Base-by-base conservation (phyloP, 2,329 filamentous ascomycete genomes). In the Hypoxylon sp. region DNA sequence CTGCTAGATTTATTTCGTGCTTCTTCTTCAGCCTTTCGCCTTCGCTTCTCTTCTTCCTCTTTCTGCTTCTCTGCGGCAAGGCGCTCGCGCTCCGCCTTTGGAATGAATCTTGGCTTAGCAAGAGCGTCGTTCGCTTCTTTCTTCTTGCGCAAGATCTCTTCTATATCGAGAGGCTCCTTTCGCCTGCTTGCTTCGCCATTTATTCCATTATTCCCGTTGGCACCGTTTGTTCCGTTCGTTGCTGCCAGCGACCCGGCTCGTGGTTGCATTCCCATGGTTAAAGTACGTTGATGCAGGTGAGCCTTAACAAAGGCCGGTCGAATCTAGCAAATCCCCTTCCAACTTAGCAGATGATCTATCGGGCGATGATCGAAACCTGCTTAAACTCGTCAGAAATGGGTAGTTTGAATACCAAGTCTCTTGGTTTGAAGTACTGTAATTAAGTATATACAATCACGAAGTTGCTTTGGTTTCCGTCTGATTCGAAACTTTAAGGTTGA, bases 81-180 rank as follows among this genome's bases (percentile, higher is more conserved):
- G 59, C 86, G 85, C 73, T 93, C 91, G 56, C 91, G 85, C 75
- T 93, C 85, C n/a, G 88, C 88, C 80, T 89, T 92, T 2, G 89
- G 89, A 18, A 93, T 76, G 72, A 93, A 95, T 79, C 93, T 94
- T 4, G 93, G 93, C 83, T 96, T 97, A 58, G 92, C 87, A 8
- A 93, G 91, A 14, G 91, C 93, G 33, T 91, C 91, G 79, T 96
- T 93, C 26, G 92, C 91, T 66, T 92, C 93, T 75, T 91, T 92
- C 83, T 96, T 96, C 80, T 94, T 91, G 70, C 89, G 88, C 20
- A 97, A 80, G 3, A 97, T 85, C 72, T 97, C 92, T 78, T 97
- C 93, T 60, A 97, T 90, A 75, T 93, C 94, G 49, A 97, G 82
- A 7, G 91, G 91, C 5, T 75, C 74, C 65, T 75, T 77, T 55